Percentiles rank a stretch among this genome's conserved stretches.
These are phyloP conservation scores for Yarrowia divulgata DNA, from an alignment of 805 yeast genomes.

Conservation along the genomic window DNA sequence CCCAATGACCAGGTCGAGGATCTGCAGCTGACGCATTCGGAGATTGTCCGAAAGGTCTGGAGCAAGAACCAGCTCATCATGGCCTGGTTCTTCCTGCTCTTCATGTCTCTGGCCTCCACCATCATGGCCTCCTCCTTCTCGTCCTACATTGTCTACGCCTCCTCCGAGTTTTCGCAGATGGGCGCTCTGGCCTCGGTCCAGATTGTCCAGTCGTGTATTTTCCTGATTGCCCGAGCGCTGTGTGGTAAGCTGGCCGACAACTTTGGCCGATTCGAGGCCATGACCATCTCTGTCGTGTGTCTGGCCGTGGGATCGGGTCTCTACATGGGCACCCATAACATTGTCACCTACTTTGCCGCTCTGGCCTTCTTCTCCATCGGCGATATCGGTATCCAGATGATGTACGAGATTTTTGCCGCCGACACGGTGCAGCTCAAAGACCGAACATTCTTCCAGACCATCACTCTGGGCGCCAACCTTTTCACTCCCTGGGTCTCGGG, in stretches of 20 bases:
- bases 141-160: conserved; percentile 26
- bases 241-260: conserved; percentile 25
- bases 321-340: conserved; percentile 43
- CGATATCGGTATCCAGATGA: conserved; percentile 51
- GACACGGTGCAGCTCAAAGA: conserved; percentile 54
- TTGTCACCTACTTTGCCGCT: conserved; percentile 52
- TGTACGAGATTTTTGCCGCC: conserved; percentile 51
- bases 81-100: conserved; percentile 19
- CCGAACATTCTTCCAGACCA: conserved; percentile 52
- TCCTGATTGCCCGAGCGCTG: conserved; percentile 22
- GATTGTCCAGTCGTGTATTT: conserved; percentile 20
- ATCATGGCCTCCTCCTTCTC: conserved; percentile 23
- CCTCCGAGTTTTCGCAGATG: conserved; percentile 25
- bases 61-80: conserved; percentile 1
- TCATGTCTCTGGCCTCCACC: conserved; percentile 19
- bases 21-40: conserved; percentile 26
- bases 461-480: conserved; percentile 53
- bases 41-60: conserved; percentile 21
- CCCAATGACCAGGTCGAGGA: conserved; percentile 4
- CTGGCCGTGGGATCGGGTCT: conserved; percentile 19
- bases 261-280: conserved; percentile 33
- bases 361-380: conserved; percentile 53
- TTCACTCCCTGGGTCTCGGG: conserved; percentile 54
- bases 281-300: conserved; percentile 18
- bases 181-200: conserved; percentile 20